Base-by-base conservation (phyloP, 208 protist species). In the Tritrichomonas foetus region DNA sequence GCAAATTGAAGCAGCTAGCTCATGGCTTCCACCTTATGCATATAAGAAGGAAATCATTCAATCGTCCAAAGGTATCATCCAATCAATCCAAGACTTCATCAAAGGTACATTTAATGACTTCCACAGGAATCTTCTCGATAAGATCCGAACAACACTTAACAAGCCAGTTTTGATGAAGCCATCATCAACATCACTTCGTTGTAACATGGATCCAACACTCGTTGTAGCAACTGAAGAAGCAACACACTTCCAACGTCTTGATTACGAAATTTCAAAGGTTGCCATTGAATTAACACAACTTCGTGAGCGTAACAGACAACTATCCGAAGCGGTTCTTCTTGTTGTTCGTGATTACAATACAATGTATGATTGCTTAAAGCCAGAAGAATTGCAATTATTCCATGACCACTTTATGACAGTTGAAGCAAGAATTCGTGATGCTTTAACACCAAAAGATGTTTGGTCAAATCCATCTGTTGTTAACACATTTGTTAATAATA, bases 321-420 rank as follows among this genome's bases (percentile, higher is more conserved):
- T 98, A 84, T 97, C 98, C 64, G 98, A 89, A 57, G 33, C 41
- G 3, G 97, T 99, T n/a, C 95, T 97, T 14, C 93, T 98, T 30
- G 97, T 98, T 41, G 97, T 98, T 14, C 97, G 98, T 39, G 97
- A 98, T 92, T 98, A 98, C 96, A 99, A 99, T 96, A 94, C 96
- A 53, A 98, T 98, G n/a, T 94, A 98, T 39, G 66, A 96, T 49
- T 97, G 96, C 30, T 96, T 99, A 49, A 96, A 95, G 78, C 94
- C 94, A 66, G 96, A 97, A 92, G 98, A 99, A 95, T 96, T 97
- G 66, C 96, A 96, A 30, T 97, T 99, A 72, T 99, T 99, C 95
- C 94, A 97, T 50, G 95, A 98, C 75, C 97, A 97, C 66, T 96
- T 99, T n/a, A 93, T 95, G 53, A 96, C 96, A 93, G 95, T 99